Conservation (phyloP, 257 asterid genomes). For the Gentiana macrophylla region DNA sequence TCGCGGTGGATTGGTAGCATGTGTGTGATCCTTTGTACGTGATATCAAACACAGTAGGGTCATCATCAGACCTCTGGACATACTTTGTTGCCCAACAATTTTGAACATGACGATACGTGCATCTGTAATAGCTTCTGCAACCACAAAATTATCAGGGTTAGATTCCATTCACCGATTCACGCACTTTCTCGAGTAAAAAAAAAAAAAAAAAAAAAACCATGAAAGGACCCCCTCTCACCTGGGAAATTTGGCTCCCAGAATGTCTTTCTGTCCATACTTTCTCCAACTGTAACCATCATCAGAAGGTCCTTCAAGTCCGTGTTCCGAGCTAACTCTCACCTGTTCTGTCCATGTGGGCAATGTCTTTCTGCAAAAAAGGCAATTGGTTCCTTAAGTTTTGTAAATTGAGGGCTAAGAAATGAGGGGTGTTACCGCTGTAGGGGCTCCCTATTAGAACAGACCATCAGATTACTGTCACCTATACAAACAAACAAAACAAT, state of each 20-base stretch:
- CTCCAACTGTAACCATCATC: conserved; percentile 89
- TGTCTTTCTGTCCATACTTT: conserved; percentile 61
- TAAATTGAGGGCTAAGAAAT: too few relatives aligned
- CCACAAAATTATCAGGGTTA: conserved; percentile 7
- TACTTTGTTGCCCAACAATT: conserved; percentile 93
- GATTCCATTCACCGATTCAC: neutral
- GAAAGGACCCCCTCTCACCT: conserved; percentile 15
- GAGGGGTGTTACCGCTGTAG: too few relatives aligned
- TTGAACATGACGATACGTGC: conserved; percentile 48
- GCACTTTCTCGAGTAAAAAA: neutral
- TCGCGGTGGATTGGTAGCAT: conserved; percentile 26
- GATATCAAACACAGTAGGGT: conserved; percentile 61
- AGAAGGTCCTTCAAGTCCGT: conserved; percentile 68
- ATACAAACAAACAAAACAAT: too few relatives aligned
- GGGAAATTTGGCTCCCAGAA: conserved; percentile 45
- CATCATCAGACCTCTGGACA: conserved; percentile 89
- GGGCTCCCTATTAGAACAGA: too few relatives aligned
- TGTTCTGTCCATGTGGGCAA: conserved; percentile 69
- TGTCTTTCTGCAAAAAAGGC: conserved; percentile 40
- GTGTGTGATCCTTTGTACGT: conserved; percentile 69
- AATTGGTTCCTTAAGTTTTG: too few relatives aligned
- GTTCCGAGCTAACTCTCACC: conserved; percentile 43
- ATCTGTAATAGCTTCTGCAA: conserved; percentile 89
- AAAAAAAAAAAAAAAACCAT: too few relatives aligned
- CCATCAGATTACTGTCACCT: too few relatives aligned